A percentile compares a stretch with the other conserved stretches of the same genome.
Conservation (phyloP, 179 eudicot genomes). For the Corrigiola litoralis region DNA sequence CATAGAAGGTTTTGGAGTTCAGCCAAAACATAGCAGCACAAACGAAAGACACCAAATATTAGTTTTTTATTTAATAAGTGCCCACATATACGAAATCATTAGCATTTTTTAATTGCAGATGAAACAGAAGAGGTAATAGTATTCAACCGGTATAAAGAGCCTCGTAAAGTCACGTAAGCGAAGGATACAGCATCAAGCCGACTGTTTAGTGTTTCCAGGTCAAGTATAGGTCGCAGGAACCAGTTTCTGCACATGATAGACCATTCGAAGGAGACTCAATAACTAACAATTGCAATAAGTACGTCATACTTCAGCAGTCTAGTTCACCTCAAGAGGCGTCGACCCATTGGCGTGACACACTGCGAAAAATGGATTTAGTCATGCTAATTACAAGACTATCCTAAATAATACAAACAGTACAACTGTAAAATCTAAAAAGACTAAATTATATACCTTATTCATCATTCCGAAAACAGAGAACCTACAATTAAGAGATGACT, state of each 20-base stretch:
- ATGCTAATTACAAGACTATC: conserved; percentile 6
- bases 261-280: conserved; percentile 13
- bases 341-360: conserved; percentile 97
- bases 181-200: conserved; percentile 98
- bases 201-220: conserved; percentile 62
- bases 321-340: conserved; percentile 79
- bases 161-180: not conserved
- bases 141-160: not conserved
- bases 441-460: conserved; percentile 63
- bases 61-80: conserved; percentile 4
- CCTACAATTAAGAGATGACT: too few species aligned
- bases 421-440: not conserved
- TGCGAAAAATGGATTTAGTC: conserved; percentile 28
- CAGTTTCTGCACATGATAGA: conserved; percentile 58
- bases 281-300: conserved; percentile 2
- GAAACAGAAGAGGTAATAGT: not conserved
- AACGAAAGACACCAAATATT: not conserved
- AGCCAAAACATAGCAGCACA: not conserved
- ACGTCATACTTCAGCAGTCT: conserved; percentile 1
- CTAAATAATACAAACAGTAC: not conserved
- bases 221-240: conserved; percentile 91
- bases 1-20: not conserved
- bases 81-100: not conserved
- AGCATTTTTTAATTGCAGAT: too few species aligned
- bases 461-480: conserved; percentile 97